A percentile compares a stretch with the other conserved stretches of the same genome.
Conservation (phyloP, 2,329 filamentous ascomycete genomes). For the Botrytis fragariae region DNA sequence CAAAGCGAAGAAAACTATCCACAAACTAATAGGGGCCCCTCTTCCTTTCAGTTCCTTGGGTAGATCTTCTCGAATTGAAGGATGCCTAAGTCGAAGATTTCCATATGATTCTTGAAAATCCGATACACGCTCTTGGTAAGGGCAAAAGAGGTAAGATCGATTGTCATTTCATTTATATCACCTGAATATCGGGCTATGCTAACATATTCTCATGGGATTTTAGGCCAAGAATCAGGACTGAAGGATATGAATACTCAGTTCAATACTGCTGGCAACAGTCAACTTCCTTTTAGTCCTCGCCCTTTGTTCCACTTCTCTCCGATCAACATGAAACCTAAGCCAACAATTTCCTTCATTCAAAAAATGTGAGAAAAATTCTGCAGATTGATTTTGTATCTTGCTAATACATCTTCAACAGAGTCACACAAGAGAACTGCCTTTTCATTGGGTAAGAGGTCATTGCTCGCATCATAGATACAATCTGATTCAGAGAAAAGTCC, state of each 20-base stretch:
- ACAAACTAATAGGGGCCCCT: neutral
- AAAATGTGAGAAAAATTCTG: too few relatives aligned
- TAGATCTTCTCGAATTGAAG: neutral
- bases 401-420: too few relatives aligned
- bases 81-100: neutral
- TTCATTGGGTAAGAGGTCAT: neutral
- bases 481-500: neutral
- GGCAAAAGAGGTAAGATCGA: neutral
- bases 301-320: neutral
- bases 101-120: neutral
- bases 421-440: too few relatives aligned
- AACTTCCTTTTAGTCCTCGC: neutral
- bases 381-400: too few relatives aligned
- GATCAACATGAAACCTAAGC: too few relatives aligned
- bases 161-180: neutral
- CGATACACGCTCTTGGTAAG: fast-evolving
- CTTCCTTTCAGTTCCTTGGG: neutral
- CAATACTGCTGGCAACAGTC: neutral
- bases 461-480: neutral
- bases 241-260: neutral
- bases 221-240: neutral
- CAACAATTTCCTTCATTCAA: too few relatives aligned
- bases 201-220: neutral
- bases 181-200: neutral
- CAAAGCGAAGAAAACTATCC: neutral